Base-by-base conservation (phyloP, 805 yeast species). In the Zygosaccharomyces pseudorouxii region DNA sequence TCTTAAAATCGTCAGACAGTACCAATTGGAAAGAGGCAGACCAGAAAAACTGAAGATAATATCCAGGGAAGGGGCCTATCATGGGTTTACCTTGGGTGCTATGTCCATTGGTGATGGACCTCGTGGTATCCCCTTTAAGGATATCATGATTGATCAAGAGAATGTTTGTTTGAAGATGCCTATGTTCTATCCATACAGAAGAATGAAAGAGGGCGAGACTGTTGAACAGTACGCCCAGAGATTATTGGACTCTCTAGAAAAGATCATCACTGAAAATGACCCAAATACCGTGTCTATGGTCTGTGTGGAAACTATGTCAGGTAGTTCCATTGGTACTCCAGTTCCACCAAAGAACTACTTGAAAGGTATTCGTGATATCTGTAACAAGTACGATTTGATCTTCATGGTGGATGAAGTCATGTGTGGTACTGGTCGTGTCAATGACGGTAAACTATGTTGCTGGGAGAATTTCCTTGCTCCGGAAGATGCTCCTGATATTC, bases 401-500 rank as follows among this genome's bases (percentile, higher is more conserved):
- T 65, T 78, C 55, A 69, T 75, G 65, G 63, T 76, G 42, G 82
- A 78, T 55, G 82, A 79, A 63, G 78, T 77, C 38, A 77, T 78
- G 80, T 77, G 79, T 58, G 82, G 82, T 29, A 71, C 76, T 33
- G 82, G 81, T 19, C 71, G 82, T 57, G 65, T 72, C 51, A 57
- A 59, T 50, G 55, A 60, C 38, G 81, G 81, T 31, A 69, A 71
- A 25, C 68, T 71, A 52, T 71, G 67, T 62, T 76, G 76, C 50
- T 76, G 77, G 73, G 77, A 74, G 56, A 71, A 71, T 52, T 71
- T 59, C 48, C 59, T 71, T 58, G 66, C 58, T 28, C 56, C 62
- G 14, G 70, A 65, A 19, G 72, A 63, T 42, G 63, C 64, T 30
- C 81, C 81, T 48, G 80, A 77, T 57, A 65, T 77, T 37, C 72